phyloP scores from a whole-genome alignment of 768 basidiomycete genomes.

The Boletus sensibilis region DNA sequence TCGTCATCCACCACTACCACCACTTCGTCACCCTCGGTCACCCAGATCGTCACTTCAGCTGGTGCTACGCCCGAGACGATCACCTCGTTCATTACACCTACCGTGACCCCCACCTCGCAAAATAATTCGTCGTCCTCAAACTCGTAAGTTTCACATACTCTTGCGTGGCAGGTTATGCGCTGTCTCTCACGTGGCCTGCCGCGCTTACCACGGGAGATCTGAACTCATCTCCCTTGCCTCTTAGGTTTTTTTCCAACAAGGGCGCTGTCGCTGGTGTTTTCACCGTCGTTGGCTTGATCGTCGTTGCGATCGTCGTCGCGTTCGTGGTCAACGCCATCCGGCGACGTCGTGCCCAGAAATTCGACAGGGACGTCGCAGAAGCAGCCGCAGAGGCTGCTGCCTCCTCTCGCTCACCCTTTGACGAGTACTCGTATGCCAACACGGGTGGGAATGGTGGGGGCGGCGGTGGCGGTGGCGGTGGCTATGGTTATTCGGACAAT shows the following conservation, averaged over 20 bases:
- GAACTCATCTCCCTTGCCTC: constrained; percentile 1
- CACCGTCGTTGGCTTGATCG: constrained; percentile 65
- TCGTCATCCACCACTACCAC: constrained; percentile 6
- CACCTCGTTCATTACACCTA: constrained; percentile 4
- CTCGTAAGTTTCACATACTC: constrained; percentile 23
- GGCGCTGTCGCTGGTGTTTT: constrained; percentile 74
- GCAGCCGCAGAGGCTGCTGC: constrained; percentile 66
- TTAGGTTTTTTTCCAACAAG: constrained; percentile 69
- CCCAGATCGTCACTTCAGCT: constrained; percentile 11
- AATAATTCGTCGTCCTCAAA: constrained; percentile 8
- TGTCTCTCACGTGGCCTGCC: neutral
- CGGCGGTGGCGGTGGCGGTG: constrained; percentile 21
- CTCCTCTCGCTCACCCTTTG: constrained; percentile 49
- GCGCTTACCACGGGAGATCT: neutral
- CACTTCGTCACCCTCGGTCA: neutral
- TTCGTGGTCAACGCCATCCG: constrained; percentile 53
- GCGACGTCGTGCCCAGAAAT: constrained; percentile 58
- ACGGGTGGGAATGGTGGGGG: constrained; percentile 21
- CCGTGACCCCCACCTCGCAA: neutral
- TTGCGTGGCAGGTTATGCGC: neutral
- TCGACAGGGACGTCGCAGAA: constrained; percentile 72
- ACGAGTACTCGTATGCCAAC: constrained; percentile 39
- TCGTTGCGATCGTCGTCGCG: constrained; percentile 47
- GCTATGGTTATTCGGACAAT: constrained; percentile 45
- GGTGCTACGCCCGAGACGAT: constrained; percentile 2